Evolutionary conservation across 2,329 filamentous ascomycete genomes (phyloP).

Genomic region (Paraphaeosphaeria sporulosa): DNA sequence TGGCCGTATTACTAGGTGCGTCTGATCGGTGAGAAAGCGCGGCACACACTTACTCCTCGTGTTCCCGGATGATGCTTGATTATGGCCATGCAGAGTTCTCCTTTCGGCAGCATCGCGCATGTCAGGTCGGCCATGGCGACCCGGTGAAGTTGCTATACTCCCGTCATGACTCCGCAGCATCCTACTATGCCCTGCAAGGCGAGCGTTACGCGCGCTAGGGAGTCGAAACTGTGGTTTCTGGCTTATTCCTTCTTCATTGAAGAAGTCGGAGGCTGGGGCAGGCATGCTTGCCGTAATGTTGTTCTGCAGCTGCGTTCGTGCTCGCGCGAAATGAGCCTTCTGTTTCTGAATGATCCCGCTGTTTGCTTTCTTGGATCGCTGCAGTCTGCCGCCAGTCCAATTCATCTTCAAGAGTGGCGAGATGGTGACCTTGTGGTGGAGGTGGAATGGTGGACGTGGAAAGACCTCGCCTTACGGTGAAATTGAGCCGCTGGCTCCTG

Average conservation of each 20-base stretch:
- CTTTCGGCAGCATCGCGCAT: background rate
- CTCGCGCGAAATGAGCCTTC: conserved; percentile 56
- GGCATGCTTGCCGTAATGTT: conserved; percentile 16
- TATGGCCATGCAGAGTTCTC: conserved; percentile 2
- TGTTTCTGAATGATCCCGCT: conserved; percentile 51
- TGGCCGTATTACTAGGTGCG: conserved; percentile 11
- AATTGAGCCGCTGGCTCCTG: background rate
- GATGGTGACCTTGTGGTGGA: background rate
- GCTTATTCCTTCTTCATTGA: conserved; percentile 22
- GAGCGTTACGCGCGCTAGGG: conserved; percentile 20
- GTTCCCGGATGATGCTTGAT: background rate
- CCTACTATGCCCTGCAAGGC: conserved; percentile 20
- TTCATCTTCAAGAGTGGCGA: conserved; percentile 49
- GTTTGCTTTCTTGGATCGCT: conserved; percentile 47
- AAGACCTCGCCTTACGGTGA: background rate
- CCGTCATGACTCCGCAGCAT: conserved; percentile 2
- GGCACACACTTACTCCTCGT: conserved; percentile 19
- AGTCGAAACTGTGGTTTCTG: conserved; percentile 16
- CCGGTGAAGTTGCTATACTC: conserved; percentile 6
- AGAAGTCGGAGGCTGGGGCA: conserved; percentile 36
- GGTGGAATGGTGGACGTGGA: no score
- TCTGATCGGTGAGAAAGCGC: conserved; percentile 21
- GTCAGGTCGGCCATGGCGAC: background rate
- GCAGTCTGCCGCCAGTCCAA: conserved; percentile 58
- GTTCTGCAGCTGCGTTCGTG: conserved; percentile 43